These are phyloP conservation scores for Excoecaria agallocha DNA, from an alignment of 345 rosid genomes.

Conservation along the genomic window DNA sequence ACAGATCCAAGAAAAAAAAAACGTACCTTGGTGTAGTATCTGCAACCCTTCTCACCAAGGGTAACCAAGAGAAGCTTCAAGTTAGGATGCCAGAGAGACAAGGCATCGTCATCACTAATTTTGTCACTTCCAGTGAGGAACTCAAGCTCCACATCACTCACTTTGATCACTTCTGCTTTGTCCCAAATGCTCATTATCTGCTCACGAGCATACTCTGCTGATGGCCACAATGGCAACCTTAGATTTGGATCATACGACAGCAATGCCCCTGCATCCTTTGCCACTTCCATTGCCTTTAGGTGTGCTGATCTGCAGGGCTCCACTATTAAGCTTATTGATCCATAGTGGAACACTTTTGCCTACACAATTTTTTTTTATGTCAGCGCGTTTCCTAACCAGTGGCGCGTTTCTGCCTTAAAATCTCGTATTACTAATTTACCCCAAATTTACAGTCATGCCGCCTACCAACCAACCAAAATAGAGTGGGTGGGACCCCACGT, in stretches of 20 bases:
- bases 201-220: constrained; percentile 74
- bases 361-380: constrained; percentile 15
- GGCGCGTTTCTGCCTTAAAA: not conserved
- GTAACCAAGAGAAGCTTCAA: constrained; percentile 86
- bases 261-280: constrained; percentile 80
- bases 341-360: constrained; percentile 93
- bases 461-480: constrained; percentile 4
- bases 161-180: constrained; percentile 89
- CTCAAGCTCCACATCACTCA: constrained; percentile 90
- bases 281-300: constrained; percentile 85
- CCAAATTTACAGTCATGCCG: not conserved
- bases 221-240: constrained; percentile 93
- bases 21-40: constrained; percentile 99
- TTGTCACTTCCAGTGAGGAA: constrained; percentile 85
- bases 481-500: constrained; percentile 5
- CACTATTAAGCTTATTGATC: constrained; percentile 94
- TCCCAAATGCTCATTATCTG: constrained; percentile 97
- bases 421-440: not conserved
- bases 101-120: constrained; percentile 67
- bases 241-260: constrained; percentile 96
- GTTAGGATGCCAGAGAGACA: constrained; percentile 85
- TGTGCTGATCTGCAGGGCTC: constrained; percentile 99
- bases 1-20: not conserved
- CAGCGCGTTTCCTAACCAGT: not conserved
- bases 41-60: constrained; percentile 92